A percentile compares a stretch with the other conserved stretches of the same genome.
These are phyloP conservation scores for Aechmea fasciata DNA, from an alignment of 176 grass and related monocot species.

Conservation along the genomic window DNA sequence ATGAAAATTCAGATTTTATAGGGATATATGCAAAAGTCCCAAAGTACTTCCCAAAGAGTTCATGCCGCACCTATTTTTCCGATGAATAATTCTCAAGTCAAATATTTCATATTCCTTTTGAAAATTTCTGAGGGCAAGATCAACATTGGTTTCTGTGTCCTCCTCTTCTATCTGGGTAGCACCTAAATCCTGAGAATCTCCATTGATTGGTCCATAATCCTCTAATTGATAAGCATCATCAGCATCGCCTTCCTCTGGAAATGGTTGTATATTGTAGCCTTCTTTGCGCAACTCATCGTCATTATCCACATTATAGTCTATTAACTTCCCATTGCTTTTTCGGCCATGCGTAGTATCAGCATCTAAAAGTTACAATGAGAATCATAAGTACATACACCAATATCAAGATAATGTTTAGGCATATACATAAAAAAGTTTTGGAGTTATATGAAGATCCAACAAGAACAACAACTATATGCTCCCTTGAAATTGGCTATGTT, in stretches of 20 bases:
- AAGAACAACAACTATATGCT: too few species aligned
- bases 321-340: conserved; percentile 10
- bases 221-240: conserved; percentile 37
- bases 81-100: conserved; percentile 96
- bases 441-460: neutral
- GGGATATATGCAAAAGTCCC: too few species aligned
- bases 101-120: conserved; percentile 76
- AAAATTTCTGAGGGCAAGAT: conserved; percentile 54
- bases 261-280: conserved; percentile 34
- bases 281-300: conserved; percentile 32
- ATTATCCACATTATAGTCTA: conserved; percentile 28
- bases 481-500: too few species aligned
- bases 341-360: conserved; percentile 15
- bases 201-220: conserved; percentile 27
- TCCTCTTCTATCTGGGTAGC: conserved; percentile 23
- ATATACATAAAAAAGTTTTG: neutral
- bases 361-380: conserved; percentile 34
- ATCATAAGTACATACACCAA: conserved; percentile 10
- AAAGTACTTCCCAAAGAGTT: conserved; percentile 1
- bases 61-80: conserved; percentile 73
- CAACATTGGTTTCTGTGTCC: conserved; percentile 42
- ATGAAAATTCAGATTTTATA: too few species aligned
- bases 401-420: neutral
- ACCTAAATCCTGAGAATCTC: conserved; percentile 28
- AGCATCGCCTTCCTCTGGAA: conserved; percentile 34